Evolutionary conservation across 768 basidiomycete species (phyloP), one percentile per base, ranked within the genome.

Genomic region (Hypholoma fasciculare): DNA sequence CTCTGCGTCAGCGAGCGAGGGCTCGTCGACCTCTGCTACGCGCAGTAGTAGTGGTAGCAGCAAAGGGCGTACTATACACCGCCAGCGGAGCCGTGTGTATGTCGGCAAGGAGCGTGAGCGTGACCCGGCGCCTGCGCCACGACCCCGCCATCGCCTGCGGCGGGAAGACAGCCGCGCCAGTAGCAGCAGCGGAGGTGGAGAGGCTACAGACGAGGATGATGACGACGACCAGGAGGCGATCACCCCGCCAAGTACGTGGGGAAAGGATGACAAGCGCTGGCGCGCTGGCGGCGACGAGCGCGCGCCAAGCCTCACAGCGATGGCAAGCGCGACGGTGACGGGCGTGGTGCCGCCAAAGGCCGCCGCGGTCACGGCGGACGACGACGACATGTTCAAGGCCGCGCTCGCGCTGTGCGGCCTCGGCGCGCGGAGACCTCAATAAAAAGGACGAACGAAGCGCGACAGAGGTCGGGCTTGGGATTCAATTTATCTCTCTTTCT

Each of bases 371-470:
- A 19, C 44, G 23, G 30, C 13, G 4, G 40, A 81, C 46, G 85
- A 88, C 67, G 83, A 87, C 36, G 87, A 87, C 56, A 82, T 84
- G 72, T 86, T 90, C 83, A 82, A 81, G 59, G 88, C 87, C 20
- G 88, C 88, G 26, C 72, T 88, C 40, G 84, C 83, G 43, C 71
- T 90, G 17, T 89, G 87, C 67, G 87, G 88, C 36, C 74, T 82
- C 56, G 78, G 78, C 13, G 57, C 61, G 12, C 53, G 63, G 58
- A 56, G 23, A 11, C 48, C 61, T 50, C 44, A 48, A 47, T 38
- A 52, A 52, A 34, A 34, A 7, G 9, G 30, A 34, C 30, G 9
- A 9, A 34, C 30, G 6, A 5, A 34, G 30, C 30, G 30, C 30
- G 30, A 34, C 30, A 34, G 7, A 34, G 30, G 30, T 34, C 30